Base-by-base conservation (phyloP, 768 basidiomycete genomes). In the Filobasidium wieringae region DNA sequence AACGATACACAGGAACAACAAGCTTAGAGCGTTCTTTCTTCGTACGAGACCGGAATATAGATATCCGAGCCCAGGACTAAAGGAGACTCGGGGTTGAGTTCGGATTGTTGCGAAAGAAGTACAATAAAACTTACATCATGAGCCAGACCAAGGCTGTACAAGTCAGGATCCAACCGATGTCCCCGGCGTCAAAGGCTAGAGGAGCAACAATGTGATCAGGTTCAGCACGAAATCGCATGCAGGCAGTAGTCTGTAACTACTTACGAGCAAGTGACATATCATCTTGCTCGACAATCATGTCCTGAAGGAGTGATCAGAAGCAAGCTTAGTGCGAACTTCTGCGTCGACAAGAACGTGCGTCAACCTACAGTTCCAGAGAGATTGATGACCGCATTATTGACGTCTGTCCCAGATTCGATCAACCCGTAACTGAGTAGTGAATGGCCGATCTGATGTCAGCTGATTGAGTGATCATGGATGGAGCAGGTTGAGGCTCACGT, bases 1-100 rank as follows among this genome's bases (percentile, higher is more conserved):
- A 64, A 85, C 79, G 79, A 90, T 83, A 55, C 82, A 82, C 17
- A 85, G 79, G 71, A 82, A 90, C 17, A 93, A 85, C 83, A 92
- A 87, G 37, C 84, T 86, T 19, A 96, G 78, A 0, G 93, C 93
- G 65, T 95, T 95, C 76, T 97, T 97, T 60, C 93, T 78, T 50
- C 93, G 77, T 31, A 95, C 80, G 31, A 99, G 80, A 63, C 88
- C 93, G 14, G 88, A 86, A 74, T 93, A 95, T 2, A 72, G 67
- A 63, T 68, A 74, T 17, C 72, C 73, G 22, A 58, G 72, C 26
- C 69, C 67, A 41, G 66, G 65, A 34, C 49, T 39, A 39, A 12
- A 14, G 26, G 32, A 3, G n/a, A n/a, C 4, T 30, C 15, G 15
- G 27, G 7, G 2, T 26, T 29, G 19, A 29, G 30, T 56, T 19